Evolutionary conservation across 768 basidiomycete species (phyloP), one percentile per base, ranked within the genome.

Genomic region (Rhizopogon salebrosus): DNA sequence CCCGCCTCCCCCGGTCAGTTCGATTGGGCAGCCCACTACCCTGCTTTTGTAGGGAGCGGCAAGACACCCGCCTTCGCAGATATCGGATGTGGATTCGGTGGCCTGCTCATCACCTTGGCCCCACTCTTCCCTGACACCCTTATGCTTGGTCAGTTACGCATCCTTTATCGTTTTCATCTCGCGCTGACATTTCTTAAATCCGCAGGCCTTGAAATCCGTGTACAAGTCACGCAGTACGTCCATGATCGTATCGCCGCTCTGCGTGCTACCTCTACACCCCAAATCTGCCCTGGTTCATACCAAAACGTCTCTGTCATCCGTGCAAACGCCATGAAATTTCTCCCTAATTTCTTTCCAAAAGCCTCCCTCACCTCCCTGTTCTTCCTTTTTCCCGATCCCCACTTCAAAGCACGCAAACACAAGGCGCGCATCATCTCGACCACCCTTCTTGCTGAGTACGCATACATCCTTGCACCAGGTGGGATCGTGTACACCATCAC

Each of bases 401-500:
- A 98, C 69, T 99, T 99, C 81, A 98, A 99, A 69, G 79, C 82
- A 8, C 85, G 95, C 62, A 99, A 99, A 70, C 95, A 98, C 77
- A 99, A 99, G 74, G 95, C 95, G 2, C 87, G 97, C 64, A 98
- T 98, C 66, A 95, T 98, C 65, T 97, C 95, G 49, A 90, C 93
- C 6, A 95, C 95, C n/a, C 79, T 99, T 27, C 80, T 98, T 18
- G 94, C 97, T 23, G 97, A 99, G 66, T 99, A 99, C 60, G 95
- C 97, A 4, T 97, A 92, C 65, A 88, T 90, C 22, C 81, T 99
- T 39, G 80, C 83, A 24, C 90, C 90, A 0, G 95, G 94, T n/a
- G 97, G 97, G 6, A 87, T 95, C 63, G 79, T 98, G 23, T 99
- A 98, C 73, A 98, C 95, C 11, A 94, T 98, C 68, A 99, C 97